Conservation (phyloP, 441 rosid genomes). For the Dalechampia spathulata region DNA sequence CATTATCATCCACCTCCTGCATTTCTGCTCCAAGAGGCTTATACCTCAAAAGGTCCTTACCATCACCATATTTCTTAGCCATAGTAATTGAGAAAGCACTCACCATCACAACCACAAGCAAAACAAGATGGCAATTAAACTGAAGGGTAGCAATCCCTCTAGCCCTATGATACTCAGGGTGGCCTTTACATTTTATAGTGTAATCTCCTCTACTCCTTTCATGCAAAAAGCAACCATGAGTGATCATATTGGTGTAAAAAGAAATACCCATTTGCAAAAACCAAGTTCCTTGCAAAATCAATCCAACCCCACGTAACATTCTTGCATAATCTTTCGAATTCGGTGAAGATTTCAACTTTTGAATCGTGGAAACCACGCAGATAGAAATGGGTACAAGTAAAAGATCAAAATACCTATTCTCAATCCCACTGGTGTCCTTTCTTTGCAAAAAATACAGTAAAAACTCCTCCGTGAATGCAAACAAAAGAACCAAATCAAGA, state of each 20-base stretch:
- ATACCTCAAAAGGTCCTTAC: slow-evolving; percentile 32
- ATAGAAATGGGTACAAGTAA: slow-evolving; percentile 64
- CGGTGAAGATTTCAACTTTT: slow-evolving; percentile 35
- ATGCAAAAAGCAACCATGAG: slow-evolving; percentile 59
- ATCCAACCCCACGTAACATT: slow-evolving; percentile 61
- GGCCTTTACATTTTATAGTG: slow-evolving; percentile 70
- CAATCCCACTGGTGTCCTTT: slow-evolving; percentile 62
- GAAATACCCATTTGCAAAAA: slow-evolving; percentile 88
- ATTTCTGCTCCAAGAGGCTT: slow-evolving; percentile 64
- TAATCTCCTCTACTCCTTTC: slow-evolving; percentile 74
- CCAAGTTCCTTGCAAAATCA: slow-evolving; percentile 86
- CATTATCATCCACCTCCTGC: slow-evolving; percentile 33
- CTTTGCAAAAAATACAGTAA: slow-evolving; percentile 57
- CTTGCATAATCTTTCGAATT: slow-evolving; percentile 25
- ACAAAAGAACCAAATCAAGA: slow-evolving; percentile 43
- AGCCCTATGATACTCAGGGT: slow-evolving; percentile 71
- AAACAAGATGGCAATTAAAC: slow-evolving; percentile 83
- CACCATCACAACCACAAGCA: slow-evolving; percentile 45
- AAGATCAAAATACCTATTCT: slow-evolving; percentile 77
- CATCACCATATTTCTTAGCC: slow-evolving; percentile 37
- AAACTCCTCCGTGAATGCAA: slow-evolving; percentile 72
- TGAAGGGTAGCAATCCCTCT: slow-evolving; percentile 89
- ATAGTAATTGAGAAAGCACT: slow-evolving; percentile 39
- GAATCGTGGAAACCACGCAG: slow-evolving; percentile 49
- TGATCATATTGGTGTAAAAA: slow-evolving; percentile 53